Conservation (phyloP, 2,329 filamentous ascomycete genomes). For the Monosporascus sp. region DNA sequence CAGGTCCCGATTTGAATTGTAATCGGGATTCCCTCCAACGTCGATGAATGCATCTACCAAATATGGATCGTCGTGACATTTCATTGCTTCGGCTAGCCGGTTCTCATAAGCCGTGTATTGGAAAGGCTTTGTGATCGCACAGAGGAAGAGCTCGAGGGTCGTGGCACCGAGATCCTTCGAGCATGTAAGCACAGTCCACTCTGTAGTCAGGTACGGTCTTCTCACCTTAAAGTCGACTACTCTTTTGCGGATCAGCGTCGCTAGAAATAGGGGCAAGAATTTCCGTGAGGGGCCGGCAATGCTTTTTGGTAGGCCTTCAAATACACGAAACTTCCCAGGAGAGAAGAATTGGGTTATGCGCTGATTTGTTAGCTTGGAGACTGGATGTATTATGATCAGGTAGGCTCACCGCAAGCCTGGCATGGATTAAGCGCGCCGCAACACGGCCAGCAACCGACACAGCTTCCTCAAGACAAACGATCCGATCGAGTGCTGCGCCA, state of each 20-base stretch:
- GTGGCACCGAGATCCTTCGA: conserved; percentile 35
- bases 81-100: conserved; percentile 41
- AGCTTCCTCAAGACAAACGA: conserved; percentile 37
- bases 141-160: conserved; percentile 46
- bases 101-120: conserved; percentile 42
- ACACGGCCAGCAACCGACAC: conserved; percentile 41
- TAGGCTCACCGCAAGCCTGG: conserved; percentile 34
- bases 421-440: conserved; percentile 38
- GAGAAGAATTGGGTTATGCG: conserved; percentile 41
- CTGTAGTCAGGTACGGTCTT: conserved; percentile 1
- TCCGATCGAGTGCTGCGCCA: conserved; percentile 17
- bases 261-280: conserved; percentile 46
- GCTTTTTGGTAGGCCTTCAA: conserved; percentile 35
- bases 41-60: conserved; percentile 34
- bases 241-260: conserved; percentile 40
- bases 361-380: conserved; percentile 21
- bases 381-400: conserved; percentile 4
- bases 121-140: conserved; percentile 45
- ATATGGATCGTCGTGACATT: conserved; percentile 35
- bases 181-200: conserved; percentile 7
- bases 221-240: conserved; percentile 39
- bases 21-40: conserved; percentile 36
- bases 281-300: conserved; percentile 36
- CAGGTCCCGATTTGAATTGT: conserved; percentile 41
- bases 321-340: conserved; percentile 43